Conservation (phyloP, 805 yeast species). For the Dipodascus geniculatus region DNA sequence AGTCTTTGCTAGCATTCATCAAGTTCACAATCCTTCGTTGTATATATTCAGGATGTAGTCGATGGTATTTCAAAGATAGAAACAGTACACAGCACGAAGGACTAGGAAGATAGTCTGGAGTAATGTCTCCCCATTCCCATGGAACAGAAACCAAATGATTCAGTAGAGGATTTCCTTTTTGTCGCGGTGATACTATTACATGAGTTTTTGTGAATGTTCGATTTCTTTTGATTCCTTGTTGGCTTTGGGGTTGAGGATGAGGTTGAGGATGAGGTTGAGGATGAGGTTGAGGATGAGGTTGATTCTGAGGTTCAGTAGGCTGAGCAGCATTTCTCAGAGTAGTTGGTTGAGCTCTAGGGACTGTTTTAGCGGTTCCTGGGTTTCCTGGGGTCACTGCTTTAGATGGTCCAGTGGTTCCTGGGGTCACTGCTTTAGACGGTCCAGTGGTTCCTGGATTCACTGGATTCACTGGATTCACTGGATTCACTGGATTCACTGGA, state of each 20-base stretch:
- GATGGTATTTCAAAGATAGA: slow-evolving; percentile 25
- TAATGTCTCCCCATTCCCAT: slow-evolving; percentile 17
- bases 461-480: too few relatives aligned
- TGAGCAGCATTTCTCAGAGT: background rate
- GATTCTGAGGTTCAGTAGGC: background rate
- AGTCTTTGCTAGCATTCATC: slow-evolving; percentile 18
- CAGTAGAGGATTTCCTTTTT: slow-evolving; percentile 22
- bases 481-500: too few relatives aligned
- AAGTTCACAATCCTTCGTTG: slow-evolving; percentile 25
- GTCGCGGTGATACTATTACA: slow-evolving; percentile 15
- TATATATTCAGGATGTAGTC: slow-evolving; percentile 32
- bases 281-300: too few relatives aligned
- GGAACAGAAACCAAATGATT: slow-evolving; percentile 17
- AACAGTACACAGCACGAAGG: slow-evolving; percentile 26
- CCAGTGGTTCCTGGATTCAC: too few relatives aligned
- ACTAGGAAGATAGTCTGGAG: slow-evolving; percentile 28
- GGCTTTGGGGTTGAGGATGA: background rate
- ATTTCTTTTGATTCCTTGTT: background rate
- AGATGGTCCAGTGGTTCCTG: too few relatives aligned
- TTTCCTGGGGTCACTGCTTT: too few relatives aligned
- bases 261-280: background rate
- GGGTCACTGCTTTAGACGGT: too few relatives aligned
- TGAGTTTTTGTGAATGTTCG: slow-evolving; percentile 7
- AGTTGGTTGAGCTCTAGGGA: too few relatives aligned
- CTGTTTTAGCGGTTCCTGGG: too few relatives aligned